Evolutionary conservation across 176 grass and related monocot genomes (phyloP).

Genomic region (Aegilops longissima): DNA sequence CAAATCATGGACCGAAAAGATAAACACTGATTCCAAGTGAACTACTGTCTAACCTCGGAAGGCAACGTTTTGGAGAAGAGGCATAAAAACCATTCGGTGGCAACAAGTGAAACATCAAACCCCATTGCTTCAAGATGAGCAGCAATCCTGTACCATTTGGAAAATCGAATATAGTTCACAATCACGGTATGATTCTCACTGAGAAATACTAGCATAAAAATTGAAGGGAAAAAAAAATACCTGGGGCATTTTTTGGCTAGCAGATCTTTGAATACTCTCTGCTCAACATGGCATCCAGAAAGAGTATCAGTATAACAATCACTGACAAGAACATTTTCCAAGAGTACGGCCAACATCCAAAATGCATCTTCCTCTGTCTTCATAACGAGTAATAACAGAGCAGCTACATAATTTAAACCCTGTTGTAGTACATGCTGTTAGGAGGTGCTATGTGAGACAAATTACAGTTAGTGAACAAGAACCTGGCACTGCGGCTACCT

Average conservation of each 20-base stretch:
- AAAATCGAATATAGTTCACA: not conserved
- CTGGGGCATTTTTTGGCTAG: conserved; percentile 94
- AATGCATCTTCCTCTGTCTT: not conserved
- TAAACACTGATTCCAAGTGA: not conserved
- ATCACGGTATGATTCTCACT: not conserved
- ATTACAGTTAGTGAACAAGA: not conserved
- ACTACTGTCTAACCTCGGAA: conserved; percentile 67
- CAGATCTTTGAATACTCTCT: conserved; percentile 94
- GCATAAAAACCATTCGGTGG: conserved; percentile 98
- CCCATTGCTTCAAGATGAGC: conserved; percentile 81
- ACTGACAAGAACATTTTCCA: conserved; percentile 94
- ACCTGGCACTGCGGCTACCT: conserved; percentile 48
- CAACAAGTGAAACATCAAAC: conserved; percentile 96
- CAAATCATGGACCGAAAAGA: not conserved
- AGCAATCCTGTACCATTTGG: conserved; percentile 66
- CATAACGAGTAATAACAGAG: conserved; percentile 84
- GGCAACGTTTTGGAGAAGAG: conserved; percentile 96
- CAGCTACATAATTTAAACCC: conserved; percentile 98
- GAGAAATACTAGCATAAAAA: not conserved
- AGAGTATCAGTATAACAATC: conserved; percentile 98
- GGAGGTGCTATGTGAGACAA: not conserved
- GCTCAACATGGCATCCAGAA: conserved; percentile 98
- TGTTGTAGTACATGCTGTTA: conserved; percentile 46
- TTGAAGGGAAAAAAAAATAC: conserved; percentile 24
- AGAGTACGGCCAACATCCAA: conserved; percentile 25